A percentile compares a stretch with the other conserved stretches of the same genome.
phyloP scores from a whole-genome alignment of 2,329 filamentous ascomycete genomes.

The Fusarium foetens region DNA sequence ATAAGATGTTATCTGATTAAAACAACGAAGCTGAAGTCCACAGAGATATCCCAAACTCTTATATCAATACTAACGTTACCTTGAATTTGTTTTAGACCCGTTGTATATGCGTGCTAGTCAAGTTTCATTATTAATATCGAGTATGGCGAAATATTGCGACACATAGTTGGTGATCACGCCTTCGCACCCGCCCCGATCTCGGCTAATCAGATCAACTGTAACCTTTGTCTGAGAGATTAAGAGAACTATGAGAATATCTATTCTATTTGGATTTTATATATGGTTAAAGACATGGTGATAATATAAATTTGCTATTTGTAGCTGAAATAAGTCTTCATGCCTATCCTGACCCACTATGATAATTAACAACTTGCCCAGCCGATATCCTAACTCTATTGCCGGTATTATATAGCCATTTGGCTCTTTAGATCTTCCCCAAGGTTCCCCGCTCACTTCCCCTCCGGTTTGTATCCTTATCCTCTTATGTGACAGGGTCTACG shows the following conservation, averaged over 20 bases:
- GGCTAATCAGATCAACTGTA: conserved; percentile 29
- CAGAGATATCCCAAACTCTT: background rate
- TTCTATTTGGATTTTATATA: no score
- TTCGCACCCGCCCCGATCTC: conserved; percentile 39
- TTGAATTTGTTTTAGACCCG: background rate
- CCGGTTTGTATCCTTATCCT: background rate
- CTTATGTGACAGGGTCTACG: conserved; percentile 12
- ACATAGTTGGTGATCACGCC: conserved; percentile 40
- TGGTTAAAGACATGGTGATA: no score
- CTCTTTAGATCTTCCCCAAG: background rate
- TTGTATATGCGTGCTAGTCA: conserved; percentile 1
- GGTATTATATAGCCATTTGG: background rate
- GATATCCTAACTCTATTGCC: background rate
- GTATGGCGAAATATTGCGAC: conserved; percentile 45
- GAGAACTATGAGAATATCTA: background rate
- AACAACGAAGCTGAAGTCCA: background rate
- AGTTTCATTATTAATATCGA: conserved; percentile 40
- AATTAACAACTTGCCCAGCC: background rate
- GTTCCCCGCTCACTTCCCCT: conserved; percentile 22
- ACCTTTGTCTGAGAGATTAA: background rate
- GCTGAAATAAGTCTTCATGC: background rate
- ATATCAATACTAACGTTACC: background rate
- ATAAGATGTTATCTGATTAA: background rate
- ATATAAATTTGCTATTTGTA: background rate
- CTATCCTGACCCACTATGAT: background rate